A percentile compares a stretch with the other conserved stretches of the same genome.
Conservation (phyloP, 768 basidiomycete species). For the Rhodotorula babjevae region DNA sequence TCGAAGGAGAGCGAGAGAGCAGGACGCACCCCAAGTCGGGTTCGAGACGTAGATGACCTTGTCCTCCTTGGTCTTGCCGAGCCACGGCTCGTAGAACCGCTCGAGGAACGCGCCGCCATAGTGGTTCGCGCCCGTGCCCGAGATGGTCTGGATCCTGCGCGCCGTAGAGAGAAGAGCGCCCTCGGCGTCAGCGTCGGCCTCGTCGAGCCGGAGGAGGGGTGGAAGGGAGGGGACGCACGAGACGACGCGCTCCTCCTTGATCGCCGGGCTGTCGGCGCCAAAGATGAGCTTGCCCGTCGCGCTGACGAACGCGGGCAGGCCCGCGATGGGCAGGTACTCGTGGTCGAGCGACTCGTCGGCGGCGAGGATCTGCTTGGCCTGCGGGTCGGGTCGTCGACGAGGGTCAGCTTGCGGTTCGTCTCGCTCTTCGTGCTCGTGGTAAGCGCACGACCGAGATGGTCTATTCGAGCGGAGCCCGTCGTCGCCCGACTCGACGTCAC, state of each 20-base stretch:
- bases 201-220: background rate
- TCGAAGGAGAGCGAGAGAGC: conserved; percentile 13
- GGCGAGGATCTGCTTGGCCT: conserved; percentile 70
- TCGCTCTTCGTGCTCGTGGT: no score
- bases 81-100: conserved; percentile 66
- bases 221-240: conserved; percentile 52
- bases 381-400: background rate
- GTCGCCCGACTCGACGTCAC: no score
- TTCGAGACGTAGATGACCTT: conserved; percentile 78
- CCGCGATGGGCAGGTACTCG: conserved; percentile 66
- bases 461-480: no score
- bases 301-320: conserved; percentile 76
- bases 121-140: conserved; percentile 93
- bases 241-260: conserved; percentile 59
- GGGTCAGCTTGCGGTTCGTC: no score
- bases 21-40: conserved; percentile 82
- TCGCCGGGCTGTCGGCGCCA: conserved; percentile 68
- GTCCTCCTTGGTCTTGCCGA: conserved; percentile 48
- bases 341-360: conserved; percentile 52
- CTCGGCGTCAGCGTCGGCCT: background rate
- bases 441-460: no score
- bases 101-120: conserved; percentile 90
- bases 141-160: conserved; percentile 86
- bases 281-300: conserved; percentile 86
- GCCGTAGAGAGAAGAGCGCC: no score